These are phyloP conservation scores for Aspergillus kassunensis DNA, from an alignment of 495 filamentous ascomycete genomes.

Conservation along the genomic window DNA sequence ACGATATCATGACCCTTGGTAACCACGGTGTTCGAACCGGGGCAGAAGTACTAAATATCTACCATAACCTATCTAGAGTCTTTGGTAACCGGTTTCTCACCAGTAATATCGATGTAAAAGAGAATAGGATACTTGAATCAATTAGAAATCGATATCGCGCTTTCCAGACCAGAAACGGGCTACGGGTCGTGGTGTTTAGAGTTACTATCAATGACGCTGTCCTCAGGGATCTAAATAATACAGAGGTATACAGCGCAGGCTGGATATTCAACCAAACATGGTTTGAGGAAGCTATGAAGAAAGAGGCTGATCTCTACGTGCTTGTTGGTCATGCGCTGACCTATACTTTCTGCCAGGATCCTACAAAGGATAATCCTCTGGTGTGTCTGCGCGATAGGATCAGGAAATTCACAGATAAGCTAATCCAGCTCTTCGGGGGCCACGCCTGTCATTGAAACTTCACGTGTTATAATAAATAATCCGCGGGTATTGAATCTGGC, in stretches of 20 bases:
- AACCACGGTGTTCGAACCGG: slow-evolving; percentile 38
- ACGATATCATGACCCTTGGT: slow-evolving; percentile 40
- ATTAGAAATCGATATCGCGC: slow-evolving; percentile 34
- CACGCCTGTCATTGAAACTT: slow-evolving; percentile 39
- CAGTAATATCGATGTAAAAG: slow-evolving; percentile 37
- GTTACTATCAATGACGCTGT: slow-evolving; percentile 14
- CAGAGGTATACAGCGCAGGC: neutral
- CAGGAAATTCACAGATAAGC: slow-evolving; percentile 28
- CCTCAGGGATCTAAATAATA: neutral
- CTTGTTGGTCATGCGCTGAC: slow-evolving; percentile 37
- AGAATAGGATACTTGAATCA: slow-evolving; percentile 25
- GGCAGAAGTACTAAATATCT: slow-evolving; percentile 25
- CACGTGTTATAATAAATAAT: slow-evolving; percentile 29
- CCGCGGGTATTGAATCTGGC: slow-evolving; percentile 34
- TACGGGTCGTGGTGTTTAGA: slow-evolving; percentile 40
- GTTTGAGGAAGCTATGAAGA: slow-evolving; percentile 35
- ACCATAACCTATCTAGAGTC: slow-evolving; percentile 27
- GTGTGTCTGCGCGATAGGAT: slow-evolving; percentile 30
- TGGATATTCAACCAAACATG: slow-evolving; percentile 29
- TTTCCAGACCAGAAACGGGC: slow-evolving; percentile 31
- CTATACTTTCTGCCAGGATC: neutral
- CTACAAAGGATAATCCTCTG: slow-evolving; percentile 22
- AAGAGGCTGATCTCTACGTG: slow-evolving; percentile 35
- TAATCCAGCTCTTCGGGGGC: slow-evolving; percentile 39
- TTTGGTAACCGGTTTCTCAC: slow-evolving; percentile 40